Evolutionary conservation across 73 alveolate species (phyloP).

Genomic region (Blepharisma japonicum): DNA sequence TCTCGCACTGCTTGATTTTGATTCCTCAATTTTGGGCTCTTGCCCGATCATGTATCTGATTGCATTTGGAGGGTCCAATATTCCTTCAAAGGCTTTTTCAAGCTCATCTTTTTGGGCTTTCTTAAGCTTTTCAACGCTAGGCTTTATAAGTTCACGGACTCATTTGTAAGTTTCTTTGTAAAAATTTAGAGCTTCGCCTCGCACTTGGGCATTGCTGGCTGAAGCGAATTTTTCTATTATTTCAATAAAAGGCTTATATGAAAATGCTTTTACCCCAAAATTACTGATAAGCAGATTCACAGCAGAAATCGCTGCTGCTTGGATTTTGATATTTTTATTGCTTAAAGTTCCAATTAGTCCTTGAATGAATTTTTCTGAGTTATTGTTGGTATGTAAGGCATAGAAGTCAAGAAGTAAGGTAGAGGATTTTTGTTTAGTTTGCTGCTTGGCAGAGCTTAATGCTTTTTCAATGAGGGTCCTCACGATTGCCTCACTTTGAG

Average conservation of each 20-base stretch:
- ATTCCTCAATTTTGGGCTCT: not conserved
- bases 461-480: not conserved
- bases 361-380: not conserved
- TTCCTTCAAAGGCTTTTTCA: not conserved
- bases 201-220: conserved; percentile 30
- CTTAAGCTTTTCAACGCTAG: conserved; percentile 40
- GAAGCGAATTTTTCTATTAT: conserved; percentile 25
- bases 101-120: conserved; percentile 39
- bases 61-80: not conserved
- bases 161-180: conserved; percentile 50
- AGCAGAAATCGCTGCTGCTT: conserved; percentile 14
- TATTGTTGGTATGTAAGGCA: not conserved
- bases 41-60: not conserved
- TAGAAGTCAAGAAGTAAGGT: not conserved
- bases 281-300: conserved; percentile 27
- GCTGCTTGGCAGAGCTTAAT: not conserved
- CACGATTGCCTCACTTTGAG: not conserved
- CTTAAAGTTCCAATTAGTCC: not conserved
- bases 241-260: conserved; percentile 31
- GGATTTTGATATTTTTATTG: not conserved
- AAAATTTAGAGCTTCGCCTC: conserved; percentile 48
- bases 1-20: not conserved
- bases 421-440: not conserved
- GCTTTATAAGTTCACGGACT: conserved; percentile 42
- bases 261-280: conserved; percentile 42